phyloP scores from a whole-genome alignment of 2,329 filamentous ascomycete genomes.

The Ophiocordyceps camponoti-floridani region DNA sequence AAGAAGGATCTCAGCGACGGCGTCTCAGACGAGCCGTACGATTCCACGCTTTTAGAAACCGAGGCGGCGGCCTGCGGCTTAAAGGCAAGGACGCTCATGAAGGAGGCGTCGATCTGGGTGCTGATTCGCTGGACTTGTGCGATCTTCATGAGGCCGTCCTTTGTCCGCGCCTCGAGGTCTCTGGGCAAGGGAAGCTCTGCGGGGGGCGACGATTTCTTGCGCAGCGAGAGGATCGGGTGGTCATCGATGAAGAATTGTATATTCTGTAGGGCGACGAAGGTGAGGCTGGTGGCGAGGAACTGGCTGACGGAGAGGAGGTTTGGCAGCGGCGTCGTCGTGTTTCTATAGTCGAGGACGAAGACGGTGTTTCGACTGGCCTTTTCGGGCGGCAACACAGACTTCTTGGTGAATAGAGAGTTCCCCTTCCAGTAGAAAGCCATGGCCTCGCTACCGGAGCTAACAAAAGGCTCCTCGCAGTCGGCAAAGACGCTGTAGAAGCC shows the following conservation, averaged over 20 bases:
- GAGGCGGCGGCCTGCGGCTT: slow-evolving; percentile 35
- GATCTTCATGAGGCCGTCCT: slow-evolving; percentile 79
- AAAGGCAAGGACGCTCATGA: slow-evolving; percentile 79
- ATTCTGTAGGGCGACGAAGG: slow-evolving; percentile 75
- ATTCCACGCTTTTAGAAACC: slow-evolving; percentile 23
- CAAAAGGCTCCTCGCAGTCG: slow-evolving; percentile 93
- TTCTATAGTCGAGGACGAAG: slow-evolving; percentile 92
- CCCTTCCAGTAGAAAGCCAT: slow-evolving; percentile 99
- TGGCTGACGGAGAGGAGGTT: slow-evolving; percentile 74
- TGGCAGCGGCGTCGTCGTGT: slow-evolving; percentile 70
- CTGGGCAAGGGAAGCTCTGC: slow-evolving; percentile 53
- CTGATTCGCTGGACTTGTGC: slow-evolving; percentile 65
- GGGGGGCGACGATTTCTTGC: slow-evolving; percentile 73
- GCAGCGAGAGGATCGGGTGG: slow-evolving; percentile 59
- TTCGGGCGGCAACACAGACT: slow-evolving; percentile 52
- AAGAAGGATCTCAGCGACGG: slow-evolving; percentile 66
- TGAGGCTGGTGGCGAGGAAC: slow-evolving; percentile 86
- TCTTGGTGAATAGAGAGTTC: slow-evolving; percentile 89
- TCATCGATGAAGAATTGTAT: slow-evolving; percentile 88
- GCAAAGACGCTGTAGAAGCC: slow-evolving; percentile 98
- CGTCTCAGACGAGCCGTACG: slow-evolving; percentile 27
- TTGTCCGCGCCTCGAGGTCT: slow-evolving; percentile 66
- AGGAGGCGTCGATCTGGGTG: slow-evolving; percentile 79
- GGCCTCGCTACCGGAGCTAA: slow-evolving; percentile 77
- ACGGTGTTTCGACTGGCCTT: slow-evolving; percentile 56